Evolutionary conservation across 371 early-diverging fungal species (phyloP).

Genomic region (Mucor racemosus): DNA sequence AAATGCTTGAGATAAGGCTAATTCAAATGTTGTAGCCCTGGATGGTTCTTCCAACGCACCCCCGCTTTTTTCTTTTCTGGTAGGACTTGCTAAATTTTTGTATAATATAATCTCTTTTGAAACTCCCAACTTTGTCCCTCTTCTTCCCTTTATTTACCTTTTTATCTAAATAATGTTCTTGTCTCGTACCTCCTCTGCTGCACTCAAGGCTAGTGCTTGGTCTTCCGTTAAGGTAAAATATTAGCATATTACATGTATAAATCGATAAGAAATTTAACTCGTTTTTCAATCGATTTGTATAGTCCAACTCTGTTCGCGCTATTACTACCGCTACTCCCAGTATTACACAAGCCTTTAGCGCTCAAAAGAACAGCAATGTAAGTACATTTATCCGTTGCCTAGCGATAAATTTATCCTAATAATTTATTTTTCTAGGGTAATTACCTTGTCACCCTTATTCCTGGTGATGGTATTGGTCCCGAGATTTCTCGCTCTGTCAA

Average conservation of each 20-base stretch:
- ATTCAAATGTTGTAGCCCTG: neutral
- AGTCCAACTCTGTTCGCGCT: constrained; percentile 51
- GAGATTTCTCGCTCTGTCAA: constrained; percentile 95
- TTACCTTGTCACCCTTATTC: constrained; percentile 93
- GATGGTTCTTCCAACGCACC: constrained; percentile 19
- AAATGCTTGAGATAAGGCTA: neutral
- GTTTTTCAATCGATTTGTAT: neutral
- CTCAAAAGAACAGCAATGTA: constrained; percentile 71
- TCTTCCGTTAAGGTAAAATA: constrained; percentile 37
- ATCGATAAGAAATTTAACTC: neutral
- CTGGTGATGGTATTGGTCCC: constrained; percentile 99
- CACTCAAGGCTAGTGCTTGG: constrained; percentile 39
- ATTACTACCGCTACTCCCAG: constrained; percentile 61
- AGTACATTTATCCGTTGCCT: constrained; percentile 10
- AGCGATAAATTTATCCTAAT: neutral
- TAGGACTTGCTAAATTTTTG: constrained; percentile 18
- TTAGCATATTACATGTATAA: neutral
- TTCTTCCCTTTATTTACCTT: constrained; percentile 26
- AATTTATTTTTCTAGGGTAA: constrained; percentile 51
- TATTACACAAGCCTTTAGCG: constrained; percentile 67
- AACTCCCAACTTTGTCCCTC: constrained; percentile 25
- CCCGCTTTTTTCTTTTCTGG: constrained; percentile 26
- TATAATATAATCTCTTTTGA: constrained; percentile 23
- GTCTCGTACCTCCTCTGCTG: constrained; percentile 41
- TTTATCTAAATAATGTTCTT: constrained; percentile 32